A percentile compares a stretch with the other conserved stretches of the same genome.
These are phyloP conservation scores for Chalaropsis ovoidea DNA, from an alignment of 2,329 filamentous ascomycete species.

Conservation along the genomic window DNA sequence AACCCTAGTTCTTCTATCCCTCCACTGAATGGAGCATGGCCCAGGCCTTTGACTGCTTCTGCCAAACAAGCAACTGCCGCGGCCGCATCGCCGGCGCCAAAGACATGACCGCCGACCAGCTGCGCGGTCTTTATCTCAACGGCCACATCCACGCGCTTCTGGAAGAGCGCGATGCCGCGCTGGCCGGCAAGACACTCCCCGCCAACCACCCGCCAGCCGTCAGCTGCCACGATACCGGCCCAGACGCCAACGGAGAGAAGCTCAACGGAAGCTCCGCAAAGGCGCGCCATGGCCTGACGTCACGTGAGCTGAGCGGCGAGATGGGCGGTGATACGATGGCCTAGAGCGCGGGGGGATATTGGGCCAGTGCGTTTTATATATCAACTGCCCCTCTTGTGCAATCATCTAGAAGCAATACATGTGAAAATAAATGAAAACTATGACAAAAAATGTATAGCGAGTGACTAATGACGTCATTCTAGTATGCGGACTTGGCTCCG, in stretches of 20 bases:
- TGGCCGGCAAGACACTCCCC: slow-evolving; percentile 15
- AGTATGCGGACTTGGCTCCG: not conserved
- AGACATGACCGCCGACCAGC: slow-evolving; percentile 45
- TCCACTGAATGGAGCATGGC: slow-evolving; percentile 67
- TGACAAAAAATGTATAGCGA: not conserved
- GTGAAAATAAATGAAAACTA: not conserved
- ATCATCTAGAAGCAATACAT: not conserved
- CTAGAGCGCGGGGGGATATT: not conserved
- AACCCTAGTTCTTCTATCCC: slow-evolving; percentile 57
- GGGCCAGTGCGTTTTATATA: too few species aligned
- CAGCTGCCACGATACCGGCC: slow-evolving; percentile 18
- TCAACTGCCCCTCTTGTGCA: too few species aligned
- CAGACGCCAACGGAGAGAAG: slow-evolving; percentile 23
- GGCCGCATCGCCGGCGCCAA: slow-evolving; percentile 54
- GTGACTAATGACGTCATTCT: not conserved
- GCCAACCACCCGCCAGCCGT: slow-evolving; percentile 34
- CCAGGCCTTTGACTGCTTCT: slow-evolving; percentile 59
- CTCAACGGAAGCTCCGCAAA: slow-evolving; percentile 18
- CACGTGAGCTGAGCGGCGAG: slow-evolving; percentile 48
- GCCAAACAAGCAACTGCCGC: slow-evolving; percentile 46
- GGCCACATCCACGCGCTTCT: slow-evolving; percentile 49
- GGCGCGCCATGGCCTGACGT: slow-evolving; percentile 40
- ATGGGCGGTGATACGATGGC: slow-evolving; percentile 49
- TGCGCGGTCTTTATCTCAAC: slow-evolving; percentile 53
- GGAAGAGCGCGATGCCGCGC: slow-evolving; percentile 33